Percentiles rank a stretch among this genome's conserved stretches.
Conservation (phyloP, 2,329 filamentous ascomycete genomes). For the Elsinoe arachidis region DNA sequence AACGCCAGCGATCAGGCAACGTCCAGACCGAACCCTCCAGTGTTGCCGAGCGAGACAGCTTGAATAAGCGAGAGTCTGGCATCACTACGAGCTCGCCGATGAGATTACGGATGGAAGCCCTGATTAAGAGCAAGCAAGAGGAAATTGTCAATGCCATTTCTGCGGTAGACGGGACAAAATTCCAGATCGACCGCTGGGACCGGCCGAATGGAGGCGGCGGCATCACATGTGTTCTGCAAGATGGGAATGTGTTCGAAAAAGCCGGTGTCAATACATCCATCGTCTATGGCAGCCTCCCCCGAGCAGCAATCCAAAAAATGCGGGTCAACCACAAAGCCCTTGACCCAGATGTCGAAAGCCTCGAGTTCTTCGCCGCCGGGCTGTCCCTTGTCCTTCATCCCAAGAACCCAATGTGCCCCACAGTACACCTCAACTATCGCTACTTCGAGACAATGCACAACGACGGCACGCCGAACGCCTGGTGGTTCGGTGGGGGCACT, state of each 20-base stretch:
- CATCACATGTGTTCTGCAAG: slow-evolving; percentile 88
- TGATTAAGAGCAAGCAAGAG: slow-evolving; percentile 88
- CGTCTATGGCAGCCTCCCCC: slow-evolving; percentile 84
- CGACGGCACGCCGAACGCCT: slow-evolving; percentile 72
- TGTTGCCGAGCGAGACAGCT: slow-evolving; percentile 76
- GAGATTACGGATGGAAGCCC: slow-evolving; percentile 94
- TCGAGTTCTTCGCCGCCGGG: slow-evolving; percentile 93
- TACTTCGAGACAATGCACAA: slow-evolving; percentile 94
- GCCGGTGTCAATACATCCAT: slow-evolving; percentile 91
- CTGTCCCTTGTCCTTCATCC: slow-evolving; percentile 91
- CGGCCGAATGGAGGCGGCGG: slow-evolving; percentile 84
- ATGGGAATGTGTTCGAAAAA: slow-evolving; percentile 96
- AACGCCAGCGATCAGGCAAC: slow-evolving; percentile 30
- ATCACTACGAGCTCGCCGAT: slow-evolving; percentile 77
- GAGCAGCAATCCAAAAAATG: slow-evolving; percentile 86
- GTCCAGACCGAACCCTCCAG: slow-evolving; percentile 51
- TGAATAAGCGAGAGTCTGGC: slow-evolving; percentile 68
- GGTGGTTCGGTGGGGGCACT: slow-evolving; percentile 97
- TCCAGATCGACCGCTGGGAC: slow-evolving; percentile 78
- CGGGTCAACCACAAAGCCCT: slow-evolving; percentile 89
- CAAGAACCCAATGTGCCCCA: slow-evolving; percentile 91
- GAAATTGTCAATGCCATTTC: slow-evolving; percentile 78
- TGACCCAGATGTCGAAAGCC: slow-evolving; percentile 64
- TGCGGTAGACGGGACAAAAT: slow-evolving; percentile 71
- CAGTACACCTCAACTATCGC: slow-evolving; percentile 94